Percentiles rank a stretch among this genome's conserved stretches.
These are phyloP conservation scores for Coccomyxa sp. DNA, from an alignment of 139 green algal species.

Conservation along the genomic window DNA sequence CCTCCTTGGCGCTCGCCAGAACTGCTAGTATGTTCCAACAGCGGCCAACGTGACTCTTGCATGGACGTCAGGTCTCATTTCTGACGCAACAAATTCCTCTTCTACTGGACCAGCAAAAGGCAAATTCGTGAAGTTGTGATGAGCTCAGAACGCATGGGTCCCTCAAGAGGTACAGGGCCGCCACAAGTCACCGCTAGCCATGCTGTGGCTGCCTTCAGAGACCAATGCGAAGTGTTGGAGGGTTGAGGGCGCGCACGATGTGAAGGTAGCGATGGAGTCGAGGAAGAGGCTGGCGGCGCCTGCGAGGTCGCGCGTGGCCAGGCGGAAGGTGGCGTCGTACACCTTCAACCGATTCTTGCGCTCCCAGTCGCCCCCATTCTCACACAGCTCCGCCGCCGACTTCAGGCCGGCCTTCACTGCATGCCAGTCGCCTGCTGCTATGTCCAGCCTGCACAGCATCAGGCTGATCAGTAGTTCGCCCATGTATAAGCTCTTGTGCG, in stretches of 20 bases:
- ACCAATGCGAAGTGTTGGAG: no score
- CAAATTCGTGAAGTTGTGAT: no score
- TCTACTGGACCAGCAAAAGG: no score
- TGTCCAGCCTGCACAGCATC: slow-evolving; percentile 56
- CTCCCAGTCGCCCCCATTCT: slow-evolving; percentile 96
- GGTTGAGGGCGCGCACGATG: slow-evolving; percentile 40
- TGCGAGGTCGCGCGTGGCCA: slow-evolving; percentile 84
- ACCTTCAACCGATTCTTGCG: slow-evolving; percentile 99
- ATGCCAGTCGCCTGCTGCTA: slow-evolving; percentile 80
- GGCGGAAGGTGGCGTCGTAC: slow-evolving; percentile 88
- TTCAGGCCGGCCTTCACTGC: slow-evolving; percentile 67
- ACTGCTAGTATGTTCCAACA: no score
- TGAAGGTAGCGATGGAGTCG: slow-evolving; percentile 95
- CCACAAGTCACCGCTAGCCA: no score
- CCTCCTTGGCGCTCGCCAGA: no score
- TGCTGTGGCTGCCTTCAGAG: no score
- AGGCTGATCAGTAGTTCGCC: background rate
- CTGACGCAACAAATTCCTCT: no score
- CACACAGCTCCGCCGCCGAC: slow-evolving; percentile 67
- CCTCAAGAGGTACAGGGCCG: no score
- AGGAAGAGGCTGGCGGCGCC: slow-evolving; percentile 85
- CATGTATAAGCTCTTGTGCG: background rate
- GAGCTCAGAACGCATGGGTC: no score
- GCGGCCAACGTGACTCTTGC: no score
- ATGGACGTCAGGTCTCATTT: no score